A percentile compares a stretch with the other conserved stretches of the same genome.
phyloP scores from a whole-genome alignment of 169 alveolate species.

The Plasmodium vivax region DNA sequence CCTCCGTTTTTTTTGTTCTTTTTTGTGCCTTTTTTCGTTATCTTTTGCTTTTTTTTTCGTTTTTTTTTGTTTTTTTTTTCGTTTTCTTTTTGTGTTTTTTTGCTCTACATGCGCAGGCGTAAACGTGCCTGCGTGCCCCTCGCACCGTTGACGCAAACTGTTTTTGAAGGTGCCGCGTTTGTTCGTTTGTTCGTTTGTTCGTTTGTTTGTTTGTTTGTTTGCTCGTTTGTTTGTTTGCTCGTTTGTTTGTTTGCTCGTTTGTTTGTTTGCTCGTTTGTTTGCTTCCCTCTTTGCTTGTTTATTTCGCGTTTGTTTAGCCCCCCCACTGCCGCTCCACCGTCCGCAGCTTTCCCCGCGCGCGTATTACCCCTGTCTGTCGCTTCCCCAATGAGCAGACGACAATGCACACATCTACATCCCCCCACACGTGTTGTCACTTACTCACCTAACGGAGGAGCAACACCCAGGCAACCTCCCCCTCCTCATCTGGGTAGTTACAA shows the following conservation, averaged over 20 bases:
- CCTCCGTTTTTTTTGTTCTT: neutral
- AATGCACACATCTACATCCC: neutral
- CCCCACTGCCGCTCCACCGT: neutral
- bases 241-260: neutral
- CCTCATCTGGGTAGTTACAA: neutral
- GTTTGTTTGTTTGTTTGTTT: neutral
- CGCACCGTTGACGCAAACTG: neutral
- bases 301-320: neutral
- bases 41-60: neutral
- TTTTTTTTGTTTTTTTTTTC: neutral
- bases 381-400: neutral
- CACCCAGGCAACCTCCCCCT: neutral
- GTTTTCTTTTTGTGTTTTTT: neutral
- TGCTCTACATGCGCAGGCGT: neutral
- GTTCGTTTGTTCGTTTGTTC: neutral
- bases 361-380: neutral
- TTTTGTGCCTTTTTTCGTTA: neutral
- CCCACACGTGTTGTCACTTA: neutral
- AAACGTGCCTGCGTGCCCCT: neutral
- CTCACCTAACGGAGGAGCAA: neutral
- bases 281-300: no score
- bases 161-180: neutral
- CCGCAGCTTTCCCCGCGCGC: neutral
- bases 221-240: neutral
- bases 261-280: neutral